These are phyloP conservation scores for Nannochloropsis salina DNA, from an alignment of 108 stramenopile genomes.

Conservation along the genomic window DNA sequence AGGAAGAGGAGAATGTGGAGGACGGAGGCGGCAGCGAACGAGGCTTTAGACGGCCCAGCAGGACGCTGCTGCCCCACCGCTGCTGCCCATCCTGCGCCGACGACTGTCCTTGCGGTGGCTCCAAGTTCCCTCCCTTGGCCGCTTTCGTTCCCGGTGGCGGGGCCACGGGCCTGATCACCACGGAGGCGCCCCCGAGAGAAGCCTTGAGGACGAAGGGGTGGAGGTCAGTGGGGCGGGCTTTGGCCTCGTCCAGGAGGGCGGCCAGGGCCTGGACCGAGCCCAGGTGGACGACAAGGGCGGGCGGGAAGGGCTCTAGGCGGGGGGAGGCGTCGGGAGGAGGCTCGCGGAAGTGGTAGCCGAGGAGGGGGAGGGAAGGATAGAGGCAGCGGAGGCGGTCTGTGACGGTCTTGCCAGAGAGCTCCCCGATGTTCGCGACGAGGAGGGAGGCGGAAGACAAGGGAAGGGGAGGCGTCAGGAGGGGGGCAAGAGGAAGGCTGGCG, in stretches of 20 bases:
- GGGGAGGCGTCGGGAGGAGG: not conserved
- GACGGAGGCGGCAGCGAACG: not conserved
- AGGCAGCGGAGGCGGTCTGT: not conserved
- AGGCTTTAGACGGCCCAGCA: not conserved
- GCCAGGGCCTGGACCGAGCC: not conserved
- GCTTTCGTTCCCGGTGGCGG: not conserved
- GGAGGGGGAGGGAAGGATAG: not conserved
- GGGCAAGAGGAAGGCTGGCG: not conserved
- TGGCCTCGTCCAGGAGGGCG: not conserved
- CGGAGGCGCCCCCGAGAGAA: not conserved
- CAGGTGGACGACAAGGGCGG: not conserved
- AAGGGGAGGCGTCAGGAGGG: not conserved
- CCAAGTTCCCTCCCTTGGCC: not conserved
- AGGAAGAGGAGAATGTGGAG: not conserved
- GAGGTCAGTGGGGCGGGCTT: not conserved
- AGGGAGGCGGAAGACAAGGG: not conserved
- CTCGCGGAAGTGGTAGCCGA: not conserved
- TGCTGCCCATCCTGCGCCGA: not conserved
- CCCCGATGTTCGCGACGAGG: not conserved
- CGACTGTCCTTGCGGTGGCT: not conserved
- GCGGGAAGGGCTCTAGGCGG: not conserved
- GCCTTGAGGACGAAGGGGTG: constrained; percentile 12
- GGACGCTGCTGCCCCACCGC: not conserved
- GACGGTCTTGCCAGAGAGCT: not conserved
- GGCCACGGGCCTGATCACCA: not conserved